Base-by-base conservation (phyloP, 345 rosid genomes). In the Angophora floribunda region DNA sequence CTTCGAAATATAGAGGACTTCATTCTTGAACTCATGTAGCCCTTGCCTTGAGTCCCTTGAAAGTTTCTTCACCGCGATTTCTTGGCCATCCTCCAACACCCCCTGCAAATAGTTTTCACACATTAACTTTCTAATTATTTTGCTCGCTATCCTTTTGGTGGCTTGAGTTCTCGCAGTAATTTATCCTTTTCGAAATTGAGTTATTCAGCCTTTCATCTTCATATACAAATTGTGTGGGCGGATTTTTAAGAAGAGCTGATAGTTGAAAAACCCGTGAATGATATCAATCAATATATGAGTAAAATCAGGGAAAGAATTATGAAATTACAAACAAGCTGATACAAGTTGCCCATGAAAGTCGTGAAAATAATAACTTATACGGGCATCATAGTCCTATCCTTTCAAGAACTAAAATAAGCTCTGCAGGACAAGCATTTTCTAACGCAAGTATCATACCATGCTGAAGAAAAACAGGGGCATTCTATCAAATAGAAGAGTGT, bases 51-150 rank as follows among this genome's bases (percentile, higher is more conserved):
- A 94, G 89, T 80, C 87, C 59, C 41, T 85, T 0, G 95, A 92
- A 22, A 93, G 91, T 87, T 94, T 92, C 59, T 94, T 94, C 61
- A 93, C 92, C 9, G 94, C 96, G 7, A 94, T 90, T 86, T 94
- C 93, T 70, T 90, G 91, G 22, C 94, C 94, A 87, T 90, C 89
- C 19, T 4, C 30, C 9, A 94, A 55, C 45, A 65, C 88, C 6
- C 96, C 95, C 95, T 94, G 87, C 86, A 49, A 85, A 47, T 21
- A 36, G 55, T 51, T 51, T 13, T 32, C 36, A 9, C 50, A 49
- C 86, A 50, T 85, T 12, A 47, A 19, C 51, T 47, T 85, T 80
- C 67, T 26, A 52, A 6, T 85, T 85, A 49, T 85, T 59, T 59
- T 59, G 67, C 67, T 26, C 12, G 14, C 67, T 59, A 9, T 59